phyloP scores from a whole-genome alignment of 306 rosid species.

The Mimosa pudica region DNA sequence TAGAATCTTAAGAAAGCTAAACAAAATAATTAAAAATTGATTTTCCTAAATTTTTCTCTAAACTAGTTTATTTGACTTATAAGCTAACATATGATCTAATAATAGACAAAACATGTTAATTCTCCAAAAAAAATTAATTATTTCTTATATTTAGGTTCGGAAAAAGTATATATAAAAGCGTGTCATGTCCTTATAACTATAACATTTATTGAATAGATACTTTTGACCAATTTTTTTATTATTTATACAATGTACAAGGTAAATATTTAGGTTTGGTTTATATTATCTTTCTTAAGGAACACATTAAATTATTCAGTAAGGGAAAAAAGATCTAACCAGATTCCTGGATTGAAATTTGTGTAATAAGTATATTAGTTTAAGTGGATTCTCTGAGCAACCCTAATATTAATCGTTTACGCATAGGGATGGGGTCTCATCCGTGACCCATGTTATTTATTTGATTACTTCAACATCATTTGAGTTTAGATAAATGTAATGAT shows the following conservation, averaged over 20 bases:
- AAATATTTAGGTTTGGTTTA: not conserved
- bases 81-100: too few species aligned
- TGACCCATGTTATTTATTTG: not conserved
- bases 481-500: not conserved
- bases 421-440: not conserved
- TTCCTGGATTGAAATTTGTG: constrained; percentile 10
- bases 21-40: too few species aligned
- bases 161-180: too few species aligned
- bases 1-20: too few species aligned
- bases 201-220: too few species aligned
- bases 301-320: not conserved
- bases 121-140: too few species aligned
- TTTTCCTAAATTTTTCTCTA: too few species aligned
- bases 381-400: not conserved
- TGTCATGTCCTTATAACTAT: too few species aligned
- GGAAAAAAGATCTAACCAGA: not conserved
- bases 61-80: too few species aligned
- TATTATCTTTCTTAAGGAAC: not conserved
- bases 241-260: not conserved
- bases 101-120: too few species aligned
- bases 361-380: not conserved
- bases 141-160: too few species aligned
- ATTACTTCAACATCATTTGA: not conserved
- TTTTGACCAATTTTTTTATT: too few species aligned
- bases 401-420: not conserved